Evolutionary conservation across 1,139 yeast species (phyloP).

Genomic region (Yamadazyma aaseri): DNA sequence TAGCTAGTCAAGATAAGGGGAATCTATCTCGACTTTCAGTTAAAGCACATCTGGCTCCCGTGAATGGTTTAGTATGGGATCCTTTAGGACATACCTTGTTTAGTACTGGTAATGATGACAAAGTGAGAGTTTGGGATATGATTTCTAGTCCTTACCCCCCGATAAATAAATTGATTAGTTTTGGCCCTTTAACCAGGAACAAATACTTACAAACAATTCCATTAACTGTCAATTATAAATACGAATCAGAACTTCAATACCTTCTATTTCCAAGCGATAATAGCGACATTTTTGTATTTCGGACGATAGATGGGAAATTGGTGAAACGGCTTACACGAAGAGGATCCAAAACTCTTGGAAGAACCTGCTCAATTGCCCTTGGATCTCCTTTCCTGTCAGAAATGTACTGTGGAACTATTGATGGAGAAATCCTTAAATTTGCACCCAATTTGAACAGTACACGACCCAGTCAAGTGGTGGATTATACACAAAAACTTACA

Average conservation of each 20-base stretch:
- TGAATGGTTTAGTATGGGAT: slow-evolving; percentile 74
- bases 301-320: slow-evolving; percentile 63
- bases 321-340: slow-evolving; percentile 47
- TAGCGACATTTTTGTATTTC: slow-evolving; percentile 70
- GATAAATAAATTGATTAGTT: slow-evolving; percentile 64
- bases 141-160: slow-evolving; percentile 43
- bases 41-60: slow-evolving; percentile 72
- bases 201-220: slow-evolving; percentile 52
- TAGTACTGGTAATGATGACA: slow-evolving; percentile 76
- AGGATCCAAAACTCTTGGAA: slow-evolving; percentile 31
- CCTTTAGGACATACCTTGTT: slow-evolving; percentile 58
- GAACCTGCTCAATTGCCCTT: slow-evolving; percentile 52
- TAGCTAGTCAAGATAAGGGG: slow-evolving; percentile 16
- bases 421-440: slow-evolving; percentile 58
- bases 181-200: slow-evolving; percentile 76
- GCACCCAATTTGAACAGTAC: slow-evolving; percentile 34
- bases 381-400: slow-evolving; percentile 44
- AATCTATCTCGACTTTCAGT: slow-evolving; percentile 36
- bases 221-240: slow-evolving; percentile 40
- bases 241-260: slow-evolving; percentile 54
- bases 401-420: slow-evolving; percentile 55
- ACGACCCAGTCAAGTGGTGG: slow-evolving; percentile 15
- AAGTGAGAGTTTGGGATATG: slow-evolving; percentile 73
- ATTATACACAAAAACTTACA: slow-evolving; percentile 1
- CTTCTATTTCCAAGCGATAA: slow-evolving; percentile 74